Conservation (phyloP, 2,329 filamentous ascomycete genomes). For the Claviceps spartinae region DNA sequence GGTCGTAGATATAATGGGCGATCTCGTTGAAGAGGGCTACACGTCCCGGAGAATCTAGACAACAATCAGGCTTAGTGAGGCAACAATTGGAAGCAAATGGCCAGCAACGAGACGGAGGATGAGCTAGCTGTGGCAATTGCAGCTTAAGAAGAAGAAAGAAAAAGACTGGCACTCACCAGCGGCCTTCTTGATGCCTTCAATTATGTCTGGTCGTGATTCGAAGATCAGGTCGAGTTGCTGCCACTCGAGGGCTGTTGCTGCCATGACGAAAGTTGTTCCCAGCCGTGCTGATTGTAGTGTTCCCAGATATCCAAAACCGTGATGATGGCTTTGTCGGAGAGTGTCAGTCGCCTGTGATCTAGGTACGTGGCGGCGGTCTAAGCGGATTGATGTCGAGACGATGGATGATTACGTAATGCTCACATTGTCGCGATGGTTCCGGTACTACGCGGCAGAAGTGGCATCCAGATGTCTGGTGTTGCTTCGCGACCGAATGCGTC, state of each 20-base stretch:
- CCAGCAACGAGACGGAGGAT: too few species aligned
- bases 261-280: constrained; percentile 17
- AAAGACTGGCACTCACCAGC: constrained; percentile 29
- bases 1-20: constrained; percentile 34
- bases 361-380: background rate
- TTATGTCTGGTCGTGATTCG: constrained; percentile 40
- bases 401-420: constrained; percentile 6
- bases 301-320: background rate
- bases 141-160: background rate
- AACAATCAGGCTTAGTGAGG: background rate
- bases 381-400: constrained; percentile 3
- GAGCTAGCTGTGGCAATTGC: background rate
- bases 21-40: constrained; percentile 45
- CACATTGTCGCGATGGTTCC: too few species aligned
- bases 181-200: constrained; percentile 37
- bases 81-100: too few species aligned
- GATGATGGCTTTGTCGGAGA: constrained; percentile 3
- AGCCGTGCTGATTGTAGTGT: background rate
- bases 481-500: too few species aligned
- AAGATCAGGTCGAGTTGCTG: constrained; percentile 39
- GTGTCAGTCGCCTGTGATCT: background rate
- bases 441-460: too few species aligned
- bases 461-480: too few species aligned
- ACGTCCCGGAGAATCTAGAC: constrained; percentile 35
- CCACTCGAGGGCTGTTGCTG: constrained; percentile 30